phyloP scores from a whole-genome alignment of 495 filamentous ascomycete species.

The Apiosordaria backusii region DNA sequence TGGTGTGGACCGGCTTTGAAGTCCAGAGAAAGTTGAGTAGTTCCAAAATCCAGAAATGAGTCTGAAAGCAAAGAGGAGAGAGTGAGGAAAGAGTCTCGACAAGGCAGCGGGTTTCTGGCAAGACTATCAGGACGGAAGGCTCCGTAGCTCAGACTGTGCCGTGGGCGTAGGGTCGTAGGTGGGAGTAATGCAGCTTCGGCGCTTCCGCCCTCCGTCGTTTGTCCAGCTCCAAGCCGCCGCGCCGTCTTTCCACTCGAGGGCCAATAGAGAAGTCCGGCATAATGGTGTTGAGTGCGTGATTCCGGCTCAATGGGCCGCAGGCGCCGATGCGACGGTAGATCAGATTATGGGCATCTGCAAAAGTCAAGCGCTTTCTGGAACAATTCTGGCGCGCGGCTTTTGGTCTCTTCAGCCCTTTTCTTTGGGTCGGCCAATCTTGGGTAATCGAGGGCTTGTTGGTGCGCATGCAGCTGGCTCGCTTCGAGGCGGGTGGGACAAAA shows the following conservation, averaged over 20 bases:
- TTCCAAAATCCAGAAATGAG: neutral
- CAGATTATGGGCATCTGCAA: neutral
- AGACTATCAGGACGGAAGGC: neutral
- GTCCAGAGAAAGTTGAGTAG: neutral
- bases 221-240: neutral
- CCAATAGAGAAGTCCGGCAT: constrained; percentile 2
- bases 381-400: constrained; percentile 18
- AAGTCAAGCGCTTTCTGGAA: constrained; percentile 11
- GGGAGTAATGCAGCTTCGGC: neutral
- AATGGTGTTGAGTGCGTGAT: neutral
- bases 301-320: constrained; percentile 18
- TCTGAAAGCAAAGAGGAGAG: neutral
- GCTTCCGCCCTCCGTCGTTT: neutral
- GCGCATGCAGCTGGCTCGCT: constrained; percentile 1
- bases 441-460: constrained; percentile 2
- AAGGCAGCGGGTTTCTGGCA: neutral
- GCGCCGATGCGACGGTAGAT: constrained; percentile 19
- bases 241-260: constrained; percentile 5
- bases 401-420: neutral
- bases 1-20: neutral
- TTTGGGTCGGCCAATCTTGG: constrained; percentile 1
- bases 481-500: neutral
- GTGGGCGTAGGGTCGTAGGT: neutral
- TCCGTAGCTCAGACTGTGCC: neutral
- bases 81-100: neutral